Percentiles rank a stretch among this genome's conserved stretches.
Conservation (phyloP, 345 rosid genomes). For the Aquilaria malaccensis region DNA sequence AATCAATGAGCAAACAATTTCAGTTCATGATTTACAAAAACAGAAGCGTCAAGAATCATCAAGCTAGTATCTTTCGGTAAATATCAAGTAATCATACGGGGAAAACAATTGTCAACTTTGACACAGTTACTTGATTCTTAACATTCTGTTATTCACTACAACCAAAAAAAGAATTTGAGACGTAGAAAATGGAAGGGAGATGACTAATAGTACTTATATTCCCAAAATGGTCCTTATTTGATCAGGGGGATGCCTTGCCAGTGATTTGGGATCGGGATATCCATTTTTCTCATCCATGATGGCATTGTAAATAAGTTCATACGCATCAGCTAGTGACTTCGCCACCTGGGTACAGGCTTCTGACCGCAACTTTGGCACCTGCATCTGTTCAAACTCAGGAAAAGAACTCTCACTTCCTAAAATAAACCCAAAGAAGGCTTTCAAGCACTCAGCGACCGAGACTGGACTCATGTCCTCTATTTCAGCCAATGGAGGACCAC, state of each 20-base stretch:
- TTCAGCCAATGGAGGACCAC: conserved; percentile 35
- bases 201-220: conserved; percentile 28
- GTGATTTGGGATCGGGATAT: conserved; percentile 72
- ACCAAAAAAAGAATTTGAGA: background rate
- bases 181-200: background rate
- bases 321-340: conserved; percentile 65
- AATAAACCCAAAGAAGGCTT: conserved; percentile 77
- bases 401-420: conserved; percentile 80
- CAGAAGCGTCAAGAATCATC: too few relatives aligned
- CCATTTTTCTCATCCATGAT: conserved; percentile 69
- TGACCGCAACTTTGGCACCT: conserved; percentile 85
- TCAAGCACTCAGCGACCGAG: conserved; percentile 63
- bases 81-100: too few relatives aligned
- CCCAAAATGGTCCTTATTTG: conserved; percentile 94
- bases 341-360: conserved; percentile 71
- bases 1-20: too few relatives aligned
- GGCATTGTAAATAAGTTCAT: conserved; percentile 64
- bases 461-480: conserved; percentile 60
- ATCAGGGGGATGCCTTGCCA: conserved; percentile 94
- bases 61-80: too few relatives aligned
- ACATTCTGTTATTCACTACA: background rate
- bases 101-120: too few relatives aligned
- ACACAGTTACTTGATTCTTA: background rate
- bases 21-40: too few relatives aligned
- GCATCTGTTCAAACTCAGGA: conserved; percentile 90